Percentiles rank a stretch among this genome's conserved stretches.
Conservation (phyloP, 2,329 filamentous ascomycete genomes). For the Trichoderma harzianum region DNA sequence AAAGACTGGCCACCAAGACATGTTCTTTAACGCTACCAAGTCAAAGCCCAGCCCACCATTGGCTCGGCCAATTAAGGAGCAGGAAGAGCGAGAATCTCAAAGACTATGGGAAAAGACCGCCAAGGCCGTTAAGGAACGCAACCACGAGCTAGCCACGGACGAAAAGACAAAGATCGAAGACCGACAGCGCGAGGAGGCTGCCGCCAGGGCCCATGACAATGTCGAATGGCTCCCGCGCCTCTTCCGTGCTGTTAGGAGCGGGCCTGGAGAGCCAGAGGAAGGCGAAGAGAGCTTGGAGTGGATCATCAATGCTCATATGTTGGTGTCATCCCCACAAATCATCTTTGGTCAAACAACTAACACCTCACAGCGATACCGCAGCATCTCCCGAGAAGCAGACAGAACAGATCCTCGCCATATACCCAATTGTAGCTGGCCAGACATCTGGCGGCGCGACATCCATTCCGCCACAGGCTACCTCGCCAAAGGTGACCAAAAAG, state of each 20-base stretch:
- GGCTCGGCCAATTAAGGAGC: constrained; percentile 76
- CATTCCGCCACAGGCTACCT: constrained; percentile 46
- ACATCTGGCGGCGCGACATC: constrained; percentile 51
- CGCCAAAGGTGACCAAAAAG: constrained; percentile 17
- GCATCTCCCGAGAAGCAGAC: constrained; percentile 65
- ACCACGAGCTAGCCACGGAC: constrained; percentile 86
- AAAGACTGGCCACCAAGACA: constrained; percentile 87
- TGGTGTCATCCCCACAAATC: constrained; percentile 27
- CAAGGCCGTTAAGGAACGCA: constrained; percentile 74
- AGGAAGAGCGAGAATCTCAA: constrained; percentile 87
- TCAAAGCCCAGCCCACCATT: constrained; percentile 72
- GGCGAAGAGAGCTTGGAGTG: constrained; percentile 89
- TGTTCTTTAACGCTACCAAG: constrained; percentile 82
- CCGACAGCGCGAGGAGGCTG: constrained; percentile 82
- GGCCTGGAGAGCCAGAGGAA: constrained; percentile 68
- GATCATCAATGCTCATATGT: constrained; percentile 89
- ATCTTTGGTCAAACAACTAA: background rate
- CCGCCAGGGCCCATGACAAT: constrained; percentile 70
- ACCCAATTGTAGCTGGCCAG: constrained; percentile 80
- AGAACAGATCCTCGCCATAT: constrained; percentile 82
- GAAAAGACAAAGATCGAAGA: constrained; percentile 98
- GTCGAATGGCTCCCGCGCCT: constrained; percentile 85
- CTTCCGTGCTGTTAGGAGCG: constrained; percentile 72
- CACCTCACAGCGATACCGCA: constrained; percentile 30
- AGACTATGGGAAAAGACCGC: constrained; percentile 80